Evolutionary conservation across 257 asterid genomes (phyloP), one percentile per base, ranked within the genome.

Genomic region (Solanum sitiens): DNA sequence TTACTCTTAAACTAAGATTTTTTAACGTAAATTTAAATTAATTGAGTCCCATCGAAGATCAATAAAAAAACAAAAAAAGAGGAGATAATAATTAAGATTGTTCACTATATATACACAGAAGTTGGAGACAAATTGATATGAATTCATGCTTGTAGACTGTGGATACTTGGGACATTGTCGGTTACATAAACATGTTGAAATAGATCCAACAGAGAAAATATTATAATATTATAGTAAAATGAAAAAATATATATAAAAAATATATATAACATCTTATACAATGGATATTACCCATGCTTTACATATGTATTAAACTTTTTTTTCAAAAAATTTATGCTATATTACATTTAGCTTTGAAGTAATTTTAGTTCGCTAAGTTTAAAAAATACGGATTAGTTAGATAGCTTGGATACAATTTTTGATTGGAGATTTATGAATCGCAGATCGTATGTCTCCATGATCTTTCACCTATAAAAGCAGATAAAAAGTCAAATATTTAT

Each of bases 401-500:
- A 1, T 56, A 50, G n/a, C 4, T 56, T 56, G 65, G n/a, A 18
- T 18, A 18, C 4, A 1, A 18, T 56, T 56, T 53, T 56, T 2
- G 0, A 56, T 56, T 0, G 10, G n/a, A 18, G 63, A 53, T 53
- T 18, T 10, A 56, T 56, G 11, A 11, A 56, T 56, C n/a, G 20
- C 10, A 53, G 2, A 16, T 18, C 10, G 23, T 7, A 18, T 53
- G 10, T 53, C n/a, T 56, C 0, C 65, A 2, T 56, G 65, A 16
- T 11, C 11, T 56, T 56, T 18, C 65, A 16, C n/a, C 11, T 56
- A 18, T 56, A 16, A 18, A 56, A 56, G 63, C 4, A 2, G 0
- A 56, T 2, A 6, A 65, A 16, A 25, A 65, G n/a, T 5, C 0
- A 0, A 0, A n/a, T 5, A 11, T 5, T 63, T 11, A 25, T 1